These are phyloP conservation scores for Cetraspora pellucida DNA, from an alignment of 192 early-diverging fungal species.

Conservation along the genomic window DNA sequence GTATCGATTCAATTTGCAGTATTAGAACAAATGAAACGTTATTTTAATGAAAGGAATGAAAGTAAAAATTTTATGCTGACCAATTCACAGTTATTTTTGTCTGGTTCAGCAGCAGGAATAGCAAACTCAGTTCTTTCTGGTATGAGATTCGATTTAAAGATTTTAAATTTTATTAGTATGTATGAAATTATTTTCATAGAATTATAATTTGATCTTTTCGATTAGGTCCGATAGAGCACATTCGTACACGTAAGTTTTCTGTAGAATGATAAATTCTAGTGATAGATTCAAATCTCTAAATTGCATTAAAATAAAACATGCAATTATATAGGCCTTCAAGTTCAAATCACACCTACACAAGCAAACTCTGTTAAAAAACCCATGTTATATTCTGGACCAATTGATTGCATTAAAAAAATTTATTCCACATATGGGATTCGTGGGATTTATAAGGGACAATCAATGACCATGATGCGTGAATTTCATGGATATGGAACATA, in stretches of 20 bases:
- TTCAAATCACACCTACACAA: conserved; percentile 54
- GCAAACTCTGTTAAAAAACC: conserved; percentile 16
- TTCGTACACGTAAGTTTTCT: conserved; percentile 70
- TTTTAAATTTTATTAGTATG: not conserved
- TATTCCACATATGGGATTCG: conserved; percentile 71
- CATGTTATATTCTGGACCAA: conserved; percentile 70
- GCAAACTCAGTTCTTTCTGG: conserved; percentile 86
- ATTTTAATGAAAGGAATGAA: conserved; percentile 64
- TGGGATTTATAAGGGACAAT: conserved; percentile 92
- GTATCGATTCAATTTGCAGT: conserved; percentile 97
- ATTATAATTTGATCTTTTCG: not conserved
- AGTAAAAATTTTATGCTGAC: conserved; percentile 55
- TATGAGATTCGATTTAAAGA: not conserved
- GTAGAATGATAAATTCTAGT: too few relatives aligned
- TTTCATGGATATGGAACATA: conserved; percentile 93
- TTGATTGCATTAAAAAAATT: conserved; percentile 84
- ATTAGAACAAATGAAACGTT: conserved; percentile 86
- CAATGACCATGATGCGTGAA: conserved; percentile 83
- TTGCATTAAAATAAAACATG: not conserved
- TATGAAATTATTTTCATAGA: not conserved
- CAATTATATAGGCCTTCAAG: conserved; percentile 68
- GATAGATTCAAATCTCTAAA: too few relatives aligned
- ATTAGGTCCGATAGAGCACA: conserved; percentile 90
- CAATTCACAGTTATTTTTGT: conserved; percentile 79
- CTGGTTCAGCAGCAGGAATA: conserved; percentile 83